Evolutionary conservation across 1,284 basidiomycete species (phyloP).

Genomic region (Ceratobasidium sp.): DNA sequence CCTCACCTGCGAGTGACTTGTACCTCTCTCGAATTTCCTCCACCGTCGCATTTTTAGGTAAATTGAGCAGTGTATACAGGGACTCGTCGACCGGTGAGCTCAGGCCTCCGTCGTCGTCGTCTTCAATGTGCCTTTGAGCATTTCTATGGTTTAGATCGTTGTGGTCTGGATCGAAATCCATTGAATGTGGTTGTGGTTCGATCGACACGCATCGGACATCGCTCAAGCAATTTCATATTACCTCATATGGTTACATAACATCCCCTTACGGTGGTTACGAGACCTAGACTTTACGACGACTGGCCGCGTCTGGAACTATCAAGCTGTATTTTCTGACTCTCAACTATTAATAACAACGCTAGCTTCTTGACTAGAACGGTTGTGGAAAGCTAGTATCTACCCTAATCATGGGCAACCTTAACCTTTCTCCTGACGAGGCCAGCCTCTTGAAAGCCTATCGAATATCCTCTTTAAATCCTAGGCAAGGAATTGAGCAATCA

Average conservation of each 20-base stretch:
- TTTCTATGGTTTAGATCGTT: constrained; percentile 32
- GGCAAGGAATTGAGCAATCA: constrained; percentile 54
- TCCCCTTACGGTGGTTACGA: background rate
- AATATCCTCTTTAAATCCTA: constrained; percentile 69
- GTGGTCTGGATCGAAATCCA: constrained; percentile 14
- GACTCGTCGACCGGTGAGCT: constrained; percentile 24
- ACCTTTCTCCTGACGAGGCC: constrained; percentile 73
- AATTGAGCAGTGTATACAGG: constrained; percentile 63
- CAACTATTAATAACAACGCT: no score
- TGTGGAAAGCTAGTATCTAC: background rate
- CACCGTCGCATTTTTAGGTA: constrained; percentile 66
- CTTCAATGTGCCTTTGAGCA: constrained; percentile 7
- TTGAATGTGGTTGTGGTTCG: background rate
- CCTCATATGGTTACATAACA: background rate
- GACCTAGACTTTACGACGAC: constrained; percentile 5
- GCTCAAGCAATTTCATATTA: background rate
- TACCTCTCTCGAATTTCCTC: constrained; percentile 75
- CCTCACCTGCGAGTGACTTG: constrained; percentile 60
- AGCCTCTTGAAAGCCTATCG: constrained; percentile 74
- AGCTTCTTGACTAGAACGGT: background rate
- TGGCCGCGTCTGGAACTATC: no score
- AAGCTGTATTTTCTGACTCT: no score
- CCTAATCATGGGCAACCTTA: constrained; percentile 59
- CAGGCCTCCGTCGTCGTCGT: constrained; percentile 4
- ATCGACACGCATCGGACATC: background rate